Evolutionary conservation across 1,284 basidiomycete species (phyloP).

Genomic region (Cryptococcus depauperatus): DNA sequence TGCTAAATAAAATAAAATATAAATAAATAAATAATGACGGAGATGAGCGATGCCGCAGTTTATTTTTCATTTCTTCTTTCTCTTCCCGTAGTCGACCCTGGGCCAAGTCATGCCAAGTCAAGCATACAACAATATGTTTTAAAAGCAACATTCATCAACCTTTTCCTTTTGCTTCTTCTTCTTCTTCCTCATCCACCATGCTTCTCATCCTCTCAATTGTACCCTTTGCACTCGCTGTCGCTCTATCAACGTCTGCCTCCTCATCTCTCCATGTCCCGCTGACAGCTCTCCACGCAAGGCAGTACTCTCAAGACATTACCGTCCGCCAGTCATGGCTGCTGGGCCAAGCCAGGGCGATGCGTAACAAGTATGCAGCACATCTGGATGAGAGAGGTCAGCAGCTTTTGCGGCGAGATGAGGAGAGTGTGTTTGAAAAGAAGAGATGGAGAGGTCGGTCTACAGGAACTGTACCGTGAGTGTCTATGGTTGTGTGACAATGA

Average conservation of each 20-base stretch:
- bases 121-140: background rate
- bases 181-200: conserved; percentile 2
- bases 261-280: conserved; percentile 14
- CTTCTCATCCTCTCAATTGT: conserved; percentile 6
- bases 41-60: no score
- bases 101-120: background rate
- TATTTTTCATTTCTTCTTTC: no score
- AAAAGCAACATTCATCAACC: background rate
- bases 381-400: conserved; percentile 22
- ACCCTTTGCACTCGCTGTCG: conserved; percentile 1
- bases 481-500: background rate
- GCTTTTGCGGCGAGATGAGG: conserved; percentile 18
- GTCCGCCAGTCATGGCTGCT: conserved; percentile 29
- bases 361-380: conserved; percentile 28
- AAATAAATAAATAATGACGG: no score
- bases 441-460: conserved; percentile 10
- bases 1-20: no score
- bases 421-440: conserved; percentile 9
- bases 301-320: conserved; percentile 24
- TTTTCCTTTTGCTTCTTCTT: background rate
- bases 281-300: conserved; percentile 14
- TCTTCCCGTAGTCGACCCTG: background rate
- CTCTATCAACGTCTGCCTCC: background rate
- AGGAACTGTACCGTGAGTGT: conserved; percentile 17
- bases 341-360: conserved; percentile 22